Percentiles rank a stretch among this genome's conserved stretches.
Conservation (phyloP, 2,329 filamentous ascomycete genomes). For the Alternaria angustiovoidea region DNA sequence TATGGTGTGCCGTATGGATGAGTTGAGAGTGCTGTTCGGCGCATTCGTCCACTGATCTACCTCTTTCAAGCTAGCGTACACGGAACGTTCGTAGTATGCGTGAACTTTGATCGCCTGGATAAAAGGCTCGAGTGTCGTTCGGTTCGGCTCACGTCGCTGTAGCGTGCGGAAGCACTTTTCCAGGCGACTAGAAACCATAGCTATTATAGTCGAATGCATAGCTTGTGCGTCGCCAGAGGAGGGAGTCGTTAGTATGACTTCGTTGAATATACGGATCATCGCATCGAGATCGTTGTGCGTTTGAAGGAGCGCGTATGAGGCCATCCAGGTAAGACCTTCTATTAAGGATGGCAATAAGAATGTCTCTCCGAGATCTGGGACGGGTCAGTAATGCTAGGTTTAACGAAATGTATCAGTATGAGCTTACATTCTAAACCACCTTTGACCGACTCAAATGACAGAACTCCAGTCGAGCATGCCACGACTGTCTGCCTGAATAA, state of each 20-base stretch:
- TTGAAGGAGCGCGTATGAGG: constrained; percentile 73
- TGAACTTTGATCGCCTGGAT: constrained; percentile 69
- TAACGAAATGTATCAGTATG: neutral
- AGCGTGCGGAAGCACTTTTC: constrained; percentile 72
- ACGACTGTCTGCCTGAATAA: constrained; percentile 78
- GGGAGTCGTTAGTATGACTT: constrained; percentile 74
- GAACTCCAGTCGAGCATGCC: constrained; percentile 69
- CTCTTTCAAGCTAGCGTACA: constrained; percentile 70
- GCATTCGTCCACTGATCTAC: constrained; percentile 72
- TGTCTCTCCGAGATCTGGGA: constrained; percentile 75
- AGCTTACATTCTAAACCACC: constrained; percentile 76
- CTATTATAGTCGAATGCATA: constrained; percentile 76
- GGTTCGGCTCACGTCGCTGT: constrained; percentile 71
- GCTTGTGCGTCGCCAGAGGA: constrained; percentile 75
- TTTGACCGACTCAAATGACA: constrained; percentile 75
- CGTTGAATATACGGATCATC: constrained; percentile 74
- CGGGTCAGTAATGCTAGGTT: constrained; percentile 4
- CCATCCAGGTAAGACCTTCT: constrained; percentile 75
- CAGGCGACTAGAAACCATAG: constrained; percentile 73
- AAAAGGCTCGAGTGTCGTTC: constrained; percentile 74
- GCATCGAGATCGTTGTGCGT: constrained; percentile 70
- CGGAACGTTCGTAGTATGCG: constrained; percentile 67
- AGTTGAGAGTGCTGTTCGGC: constrained; percentile 63
- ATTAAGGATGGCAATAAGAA: constrained; percentile 82
- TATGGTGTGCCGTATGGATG: constrained; percentile 67